Evolutionary conservation across 805 yeast genomes (phyloP), one percentile per base, ranked within the genome.

Genomic region (Wickerhamomyces subpelliculosus): DNA sequence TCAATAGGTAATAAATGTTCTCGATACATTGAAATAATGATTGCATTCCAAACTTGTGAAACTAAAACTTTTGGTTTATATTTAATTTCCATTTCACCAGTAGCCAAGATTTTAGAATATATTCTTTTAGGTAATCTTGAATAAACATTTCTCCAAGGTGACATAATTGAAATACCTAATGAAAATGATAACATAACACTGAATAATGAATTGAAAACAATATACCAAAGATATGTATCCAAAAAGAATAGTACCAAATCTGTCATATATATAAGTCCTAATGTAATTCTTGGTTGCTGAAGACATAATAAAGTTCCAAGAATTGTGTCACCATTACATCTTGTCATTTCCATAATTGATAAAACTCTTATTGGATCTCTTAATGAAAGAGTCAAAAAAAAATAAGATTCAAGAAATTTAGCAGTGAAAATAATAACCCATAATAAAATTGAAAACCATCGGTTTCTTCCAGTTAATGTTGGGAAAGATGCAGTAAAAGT

Each of bases 141-240:
- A 55, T 78, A 85, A 22, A 82, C 75, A 51, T 84, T 85, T 54
- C 84, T 75, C 95, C 95, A 85, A 0, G 95, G 95, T 2, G 94
- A 82, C 78, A 89, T 76, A 6, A 85, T 77, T 1, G 94, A 84
- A 8, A 84, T 78, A 1, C 95, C 95, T 46, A 80, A 66, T n/a
- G 80, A 74, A 48, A 80, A 73, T 1, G 93, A 82, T 14, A 84
- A 60, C 34, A 76, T 68, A 16, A 84, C 80, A 0, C 94, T 84
- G 43, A 83, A 80, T 0, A 74, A 52, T 4, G 93, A 80, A 50
- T 80, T 84, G 75, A 89, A 80, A 27, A 85, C 70, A 45, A 85
- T 84, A 47, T 84, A 85, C 95, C 95, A 85, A 19, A 85, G 66
- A 50, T 85, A 85, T 1, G 95, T 85, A 48, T 85, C 95, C 37